These are phyloP conservation scores for Trichothecium roseum DNA, from an alignment of 2,329 filamentous ascomycete species.

Conservation along the genomic window DNA sequence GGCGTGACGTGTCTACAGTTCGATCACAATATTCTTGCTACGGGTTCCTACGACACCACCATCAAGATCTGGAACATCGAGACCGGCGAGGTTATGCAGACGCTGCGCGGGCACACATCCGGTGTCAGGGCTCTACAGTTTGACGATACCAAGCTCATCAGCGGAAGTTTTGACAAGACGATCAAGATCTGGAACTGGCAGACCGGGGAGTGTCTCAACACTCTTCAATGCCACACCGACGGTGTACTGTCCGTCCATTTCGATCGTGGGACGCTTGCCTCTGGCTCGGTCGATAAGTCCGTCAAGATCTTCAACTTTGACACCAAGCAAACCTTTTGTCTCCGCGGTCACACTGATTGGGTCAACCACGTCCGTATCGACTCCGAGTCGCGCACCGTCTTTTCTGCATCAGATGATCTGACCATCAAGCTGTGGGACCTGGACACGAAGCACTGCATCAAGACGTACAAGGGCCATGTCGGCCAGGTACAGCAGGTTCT, in stretches of 20 bases:
- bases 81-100: conserved; percentile 77
- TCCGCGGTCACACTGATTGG: conserved; percentile 86
- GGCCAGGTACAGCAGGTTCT: conserved; percentile 91
- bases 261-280: conserved; percentile 72
- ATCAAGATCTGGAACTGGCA: conserved; percentile 96
- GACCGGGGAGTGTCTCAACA: conserved; percentile 77
- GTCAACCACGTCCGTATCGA: conserved; percentile 94
- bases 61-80: conserved; percentile 96
- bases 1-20: conserved; percentile 50
- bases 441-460: conserved; percentile 69
- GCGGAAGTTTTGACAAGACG: conserved; percentile 76
- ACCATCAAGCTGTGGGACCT: conserved; percentile 90
- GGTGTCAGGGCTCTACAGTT: conserved; percentile 88
- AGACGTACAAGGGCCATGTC: conserved; percentile 76
- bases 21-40: conserved; percentile 82
- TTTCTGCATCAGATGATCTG: conserved; percentile 90
- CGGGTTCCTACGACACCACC: conserved; percentile 88
- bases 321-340: conserved; percentile 66
- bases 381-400: conserved; percentile 67
- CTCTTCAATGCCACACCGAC: conserved; percentile 65
- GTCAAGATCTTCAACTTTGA: conserved; percentile 91
- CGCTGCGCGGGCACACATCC: conserved; percentile 68
- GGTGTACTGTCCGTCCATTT: conserved; percentile 86
- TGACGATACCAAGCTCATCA: conserved; percentile 83
- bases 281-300: conserved; percentile 79